Percentiles rank a stretch among this genome's conserved stretches.
These are phyloP conservation scores for Pholiota adiposa DNA, from an alignment of 1,284 basidiomycete genomes.

Conservation along the genomic window DNA sequence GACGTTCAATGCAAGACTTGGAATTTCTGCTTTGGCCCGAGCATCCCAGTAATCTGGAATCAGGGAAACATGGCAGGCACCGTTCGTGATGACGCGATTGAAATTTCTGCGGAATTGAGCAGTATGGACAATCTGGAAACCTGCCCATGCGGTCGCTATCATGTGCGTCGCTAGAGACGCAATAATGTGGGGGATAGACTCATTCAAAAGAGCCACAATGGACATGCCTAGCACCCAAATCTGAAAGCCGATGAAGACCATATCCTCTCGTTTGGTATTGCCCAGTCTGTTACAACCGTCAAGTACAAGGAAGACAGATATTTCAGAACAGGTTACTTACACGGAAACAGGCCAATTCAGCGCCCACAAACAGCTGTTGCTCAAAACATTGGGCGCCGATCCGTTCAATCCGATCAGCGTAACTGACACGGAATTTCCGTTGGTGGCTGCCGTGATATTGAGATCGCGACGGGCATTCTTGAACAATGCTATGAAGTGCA, in stretches of 20 bases:
- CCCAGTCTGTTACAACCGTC: constrained; percentile 50
- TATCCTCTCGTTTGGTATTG: constrained; percentile 77
- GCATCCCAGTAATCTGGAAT: constrained; percentile 63
- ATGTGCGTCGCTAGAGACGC: constrained; percentile 75
- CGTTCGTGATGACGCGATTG: constrained; percentile 58
- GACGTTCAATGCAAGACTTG: constrained; percentile 67
- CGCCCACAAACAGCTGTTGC: constrained; percentile 54
- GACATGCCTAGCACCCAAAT: constrained; percentile 84
- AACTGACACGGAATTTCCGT: constrained; percentile 43
- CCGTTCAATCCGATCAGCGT: constrained; percentile 45
- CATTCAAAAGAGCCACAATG: constrained; percentile 74
- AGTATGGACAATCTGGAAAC: constrained; percentile 65
- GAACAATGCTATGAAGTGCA: constrained; percentile 1
- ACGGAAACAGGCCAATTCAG: constrained; percentile 69
- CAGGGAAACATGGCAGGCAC: constrained; percentile 61
- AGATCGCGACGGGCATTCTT: constrained; percentile 25
- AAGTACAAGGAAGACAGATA: constrained; percentile 3
- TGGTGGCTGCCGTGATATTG: constrained; percentile 31
- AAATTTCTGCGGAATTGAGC: constrained; percentile 61
- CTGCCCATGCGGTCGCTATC: constrained; percentile 72
- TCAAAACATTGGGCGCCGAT: constrained; percentile 40
- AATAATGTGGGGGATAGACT: constrained; percentile 79
- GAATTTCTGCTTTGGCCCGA: constrained; percentile 60
- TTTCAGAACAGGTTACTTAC: constrained; percentile 42
- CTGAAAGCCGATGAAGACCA: constrained; percentile 78